Evolutionary conservation across 129 eudicot species (phyloP).

Genomic region (Mikania micrantha): DNA sequence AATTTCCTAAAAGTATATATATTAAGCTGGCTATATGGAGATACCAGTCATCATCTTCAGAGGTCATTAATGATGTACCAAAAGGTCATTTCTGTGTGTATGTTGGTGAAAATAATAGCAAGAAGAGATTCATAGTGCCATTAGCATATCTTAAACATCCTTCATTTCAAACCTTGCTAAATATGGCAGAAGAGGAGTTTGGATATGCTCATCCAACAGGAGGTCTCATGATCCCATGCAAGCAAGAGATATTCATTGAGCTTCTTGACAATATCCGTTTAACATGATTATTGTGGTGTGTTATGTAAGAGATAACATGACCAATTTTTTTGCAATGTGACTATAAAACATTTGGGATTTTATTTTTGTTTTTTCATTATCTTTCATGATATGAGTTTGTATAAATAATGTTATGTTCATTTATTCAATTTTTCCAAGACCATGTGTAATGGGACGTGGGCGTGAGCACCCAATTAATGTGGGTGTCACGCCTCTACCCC

Average conservation of each 20-base stretch:
- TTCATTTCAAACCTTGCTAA: constrained; percentile 12
- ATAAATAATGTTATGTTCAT: no score
- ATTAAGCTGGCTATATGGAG: background rate
- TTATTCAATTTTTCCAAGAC: no score
- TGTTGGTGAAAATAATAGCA: constrained; percentile 17
- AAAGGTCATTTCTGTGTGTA: constrained; percentile 16
- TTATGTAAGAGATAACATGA: background rate
- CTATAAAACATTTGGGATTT: no score
- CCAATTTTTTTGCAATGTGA: background rate
- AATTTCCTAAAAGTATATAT: background rate
- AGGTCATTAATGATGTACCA: background rate
- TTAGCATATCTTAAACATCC: constrained; percentile 19
- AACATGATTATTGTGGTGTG: background rate
- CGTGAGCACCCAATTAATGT: no score
- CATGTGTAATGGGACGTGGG: no score
- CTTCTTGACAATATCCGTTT: background rate
- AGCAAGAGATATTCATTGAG: constrained; percentile 31
- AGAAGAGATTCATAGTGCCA: constrained; percentile 16
- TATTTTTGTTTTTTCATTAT: no score
- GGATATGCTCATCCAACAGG: constrained; percentile 34
- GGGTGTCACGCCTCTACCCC: no score
- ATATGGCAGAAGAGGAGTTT: constrained; percentile 11
- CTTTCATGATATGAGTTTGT: no score
- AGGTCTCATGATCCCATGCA: constrained; percentile 25
- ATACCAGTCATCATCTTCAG: constrained; percentile 15